Base-by-base conservation (phyloP, 371 early-diverging fungal species). In the Saksenaea vasiformis region DNA sequence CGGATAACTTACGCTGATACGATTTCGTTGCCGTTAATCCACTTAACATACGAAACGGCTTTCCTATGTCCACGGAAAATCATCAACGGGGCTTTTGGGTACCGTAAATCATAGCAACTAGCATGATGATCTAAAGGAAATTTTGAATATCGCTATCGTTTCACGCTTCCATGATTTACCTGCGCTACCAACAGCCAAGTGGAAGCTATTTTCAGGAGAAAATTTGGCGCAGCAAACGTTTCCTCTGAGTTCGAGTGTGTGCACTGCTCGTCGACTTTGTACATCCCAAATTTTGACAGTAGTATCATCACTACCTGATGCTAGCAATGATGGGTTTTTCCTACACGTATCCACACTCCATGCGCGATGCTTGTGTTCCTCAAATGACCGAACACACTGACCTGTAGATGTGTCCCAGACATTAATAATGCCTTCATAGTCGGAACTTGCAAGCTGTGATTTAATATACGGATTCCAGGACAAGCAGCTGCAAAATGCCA, bases 151-250 rank as follows among this genome's bases (percentile, higher is more conserved):
- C 24, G 55, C n/a, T 37, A 24, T n/a, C n/a, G 38, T 47, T n/a
- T n/a, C n/a, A n/a, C 38, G 24, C 27, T 53, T 17, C 10, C 47
- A 43, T 38, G 47, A 43, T 62, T 60, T 73, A 90, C 89, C 90
- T 43, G 96, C 95, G 58, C 92, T 91, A 35, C 95, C 96, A 77
- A 95, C 92, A 5, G 92, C 93, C 27, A 95, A 61, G 28, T 90
- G 82, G 61, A 92, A 78, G 47, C 83, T 84, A 26, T 79, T 76
- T 35, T 78, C 75, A 8, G 95, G 97, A 58, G 93, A 90, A 82
- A 95, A 97, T 57, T 92, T 90, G 37, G 95, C 96, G 57, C 93
- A 93, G 73, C 96, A 96, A 2, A 95, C 88, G 72, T 94, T 95
- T 36, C 93, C 95, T 61, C 89, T 87, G 68, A 89, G 85, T 56